Evolutionary conservation across 164 flowering plant genomes (phyloP).

Genomic region (Akebia trifoliata): DNA sequence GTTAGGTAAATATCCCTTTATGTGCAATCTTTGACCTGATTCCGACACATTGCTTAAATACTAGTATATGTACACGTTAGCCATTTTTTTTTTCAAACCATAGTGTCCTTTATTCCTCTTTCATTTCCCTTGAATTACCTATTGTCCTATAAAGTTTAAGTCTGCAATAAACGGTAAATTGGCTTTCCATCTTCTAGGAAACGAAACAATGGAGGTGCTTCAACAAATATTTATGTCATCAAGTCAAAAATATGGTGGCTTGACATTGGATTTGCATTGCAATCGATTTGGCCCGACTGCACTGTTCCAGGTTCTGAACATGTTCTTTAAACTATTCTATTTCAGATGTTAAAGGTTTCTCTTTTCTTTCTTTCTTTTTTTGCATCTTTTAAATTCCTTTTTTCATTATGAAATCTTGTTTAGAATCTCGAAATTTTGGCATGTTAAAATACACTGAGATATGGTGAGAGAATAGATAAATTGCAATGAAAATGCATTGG

Average conservation of each 20-base stretch:
- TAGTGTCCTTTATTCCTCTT: neutral
- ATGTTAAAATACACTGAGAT: no score
- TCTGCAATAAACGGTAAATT: neutral
- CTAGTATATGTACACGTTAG: no score
- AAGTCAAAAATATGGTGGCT: slow-evolving; percentile 68
- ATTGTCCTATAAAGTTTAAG: neutral
- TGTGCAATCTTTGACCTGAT: neutral
- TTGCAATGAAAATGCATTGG: no score
- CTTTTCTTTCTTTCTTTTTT: neutral
- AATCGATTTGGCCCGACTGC: slow-evolving; percentile 92
- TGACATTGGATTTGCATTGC: slow-evolving; percentile 83
- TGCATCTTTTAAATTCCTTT: no score
- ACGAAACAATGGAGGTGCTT: slow-evolving; percentile 80
- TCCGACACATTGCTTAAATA: neutral
- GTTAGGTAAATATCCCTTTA: slow-evolving; percentile 43
- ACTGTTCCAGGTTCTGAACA: slow-evolving; percentile 64
- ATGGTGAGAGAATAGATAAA: no score
- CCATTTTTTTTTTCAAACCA: neutral
- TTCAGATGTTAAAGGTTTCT: neutral
- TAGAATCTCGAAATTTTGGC: no score
- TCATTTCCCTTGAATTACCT: neutral
- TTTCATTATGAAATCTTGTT: no score
- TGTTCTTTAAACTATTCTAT: neutral
- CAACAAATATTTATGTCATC: slow-evolving; percentile 57
- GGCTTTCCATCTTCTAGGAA: slow-evolving; percentile 43